Percentiles rank a stretch among this genome's conserved stretches.
These are phyloP conservation scores for Abrus pulchellus DNA, from an alignment of 306 rosid species.

Conservation along the genomic window DNA sequence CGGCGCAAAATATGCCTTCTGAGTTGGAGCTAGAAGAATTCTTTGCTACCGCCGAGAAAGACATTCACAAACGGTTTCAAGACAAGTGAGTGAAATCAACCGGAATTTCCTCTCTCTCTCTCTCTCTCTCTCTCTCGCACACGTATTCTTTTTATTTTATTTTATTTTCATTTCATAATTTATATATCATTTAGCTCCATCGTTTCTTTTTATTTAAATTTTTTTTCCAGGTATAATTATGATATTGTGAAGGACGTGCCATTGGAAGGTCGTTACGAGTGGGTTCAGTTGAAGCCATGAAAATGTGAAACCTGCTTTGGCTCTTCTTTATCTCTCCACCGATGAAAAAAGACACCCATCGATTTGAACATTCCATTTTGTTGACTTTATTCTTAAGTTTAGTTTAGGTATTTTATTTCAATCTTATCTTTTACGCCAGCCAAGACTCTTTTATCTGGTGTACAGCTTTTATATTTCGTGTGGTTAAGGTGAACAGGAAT, in stretches of 20 bases:
- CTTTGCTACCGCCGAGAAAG: constrained; percentile 75
- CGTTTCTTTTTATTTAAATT: constrained; percentile 12
- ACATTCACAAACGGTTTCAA: constrained; percentile 63
- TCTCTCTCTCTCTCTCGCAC: too few species aligned
- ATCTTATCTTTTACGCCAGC: constrained; percentile 13
- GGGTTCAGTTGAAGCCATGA: constrained; percentile 82
- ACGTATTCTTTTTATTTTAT: background rate
- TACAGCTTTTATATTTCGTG: constrained; percentile 53
- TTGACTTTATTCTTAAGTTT: constrained; percentile 50
- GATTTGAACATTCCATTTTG: constrained; percentile 38
- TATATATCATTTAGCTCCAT: background rate
- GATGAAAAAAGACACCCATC: constrained; percentile 20
- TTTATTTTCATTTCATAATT: constrained; percentile 12
- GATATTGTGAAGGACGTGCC: constrained; percentile 79
- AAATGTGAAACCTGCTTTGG: background rate
- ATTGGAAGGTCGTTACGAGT: constrained; percentile 88
- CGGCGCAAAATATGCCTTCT: constrained; percentile 63
- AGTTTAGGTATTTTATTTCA: constrained; percentile 49
- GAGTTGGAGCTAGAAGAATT: constrained; percentile 82
- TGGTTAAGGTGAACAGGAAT: constrained; percentile 36
- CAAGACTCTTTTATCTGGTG: constrained; percentile 50
- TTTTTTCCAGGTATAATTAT: constrained; percentile 77
- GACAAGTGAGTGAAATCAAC: constrained; percentile 63
- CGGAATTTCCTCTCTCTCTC: background rate
- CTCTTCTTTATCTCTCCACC: background rate